Percentiles rank a stretch among this genome's conserved stretches.
These are phyloP conservation scores for Alnus glutinosa DNA, from an alignment of 306 rosid genomes.

Conservation along the genomic window DNA sequence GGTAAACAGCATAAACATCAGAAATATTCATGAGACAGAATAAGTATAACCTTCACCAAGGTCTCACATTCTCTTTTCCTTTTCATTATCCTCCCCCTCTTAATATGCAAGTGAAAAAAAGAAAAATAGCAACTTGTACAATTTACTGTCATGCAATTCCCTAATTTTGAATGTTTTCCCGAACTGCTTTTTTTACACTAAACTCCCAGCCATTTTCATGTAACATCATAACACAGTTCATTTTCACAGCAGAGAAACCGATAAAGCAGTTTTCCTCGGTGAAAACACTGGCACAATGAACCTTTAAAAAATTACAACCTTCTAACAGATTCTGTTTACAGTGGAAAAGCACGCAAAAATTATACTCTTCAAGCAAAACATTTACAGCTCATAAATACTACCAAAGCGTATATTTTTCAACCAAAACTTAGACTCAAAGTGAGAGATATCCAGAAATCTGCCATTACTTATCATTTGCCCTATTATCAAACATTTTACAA, in stretches of 20 bases:
- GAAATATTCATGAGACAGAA: not conserved
- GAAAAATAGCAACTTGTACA: not conserved
- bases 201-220: not conserved
- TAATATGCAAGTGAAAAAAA: no score
- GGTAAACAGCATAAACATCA: conserved; percentile 6
- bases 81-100: no score
- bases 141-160: not conserved
- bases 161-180: not conserved
- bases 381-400: not conserved
- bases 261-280: conserved; percentile 2
- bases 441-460: not conserved
- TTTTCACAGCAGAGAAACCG: not conserved
- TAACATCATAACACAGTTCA: not conserved
- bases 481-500: not conserved
- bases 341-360: not conserved
- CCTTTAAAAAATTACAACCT: not conserved
- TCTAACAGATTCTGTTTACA: not conserved
- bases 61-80: not conserved
- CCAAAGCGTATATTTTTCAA: not conserved
- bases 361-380: not conserved
- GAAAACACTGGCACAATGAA: not conserved
- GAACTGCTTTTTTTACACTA: not conserved
- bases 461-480: not conserved
- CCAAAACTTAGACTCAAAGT: not conserved
- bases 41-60: not conserved